Conservation (phyloP, 2,329 filamentous ascomycete species). For the Pseudogymnoascus destructans region DNA sequence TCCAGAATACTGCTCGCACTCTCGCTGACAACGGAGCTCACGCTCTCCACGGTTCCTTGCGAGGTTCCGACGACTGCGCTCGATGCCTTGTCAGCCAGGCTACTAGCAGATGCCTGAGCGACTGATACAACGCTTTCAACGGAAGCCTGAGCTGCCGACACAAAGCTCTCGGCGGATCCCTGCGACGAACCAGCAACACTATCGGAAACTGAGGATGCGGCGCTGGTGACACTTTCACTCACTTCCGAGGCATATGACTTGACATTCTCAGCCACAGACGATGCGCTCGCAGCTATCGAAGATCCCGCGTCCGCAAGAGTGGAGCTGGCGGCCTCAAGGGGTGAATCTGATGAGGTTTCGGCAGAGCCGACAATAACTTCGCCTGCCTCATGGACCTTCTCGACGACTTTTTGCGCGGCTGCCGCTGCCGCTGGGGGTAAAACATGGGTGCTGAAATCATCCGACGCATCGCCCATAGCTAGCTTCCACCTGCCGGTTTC, state of each 20-base stretch:
- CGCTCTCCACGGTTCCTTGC: slow-evolving; percentile 21
- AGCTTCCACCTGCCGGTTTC: slow-evolving; percentile 79
- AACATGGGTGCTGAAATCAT: slow-evolving; percentile 63
- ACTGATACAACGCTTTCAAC: slow-evolving; percentile 26
- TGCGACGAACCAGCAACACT: slow-evolving; percentile 15
- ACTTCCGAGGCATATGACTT: slow-evolving; percentile 16
- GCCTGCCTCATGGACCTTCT: slow-evolving; percentile 21
- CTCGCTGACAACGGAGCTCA: slow-evolving; percentile 11
- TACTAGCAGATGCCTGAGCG: slow-evolving; percentile 21
- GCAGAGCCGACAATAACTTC: slow-evolving; percentile 19
- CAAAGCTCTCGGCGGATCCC: slow-evolving; percentile 16
- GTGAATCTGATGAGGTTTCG: slow-evolving; percentile 24
- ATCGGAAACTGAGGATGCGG: slow-evolving; percentile 16
- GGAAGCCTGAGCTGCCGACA: slow-evolving; percentile 19
- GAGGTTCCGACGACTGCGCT: slow-evolving; percentile 20
- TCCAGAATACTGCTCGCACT: slow-evolving; percentile 20
- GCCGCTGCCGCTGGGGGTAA: slow-evolving; percentile 44
- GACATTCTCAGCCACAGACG: slow-evolving; percentile 16
- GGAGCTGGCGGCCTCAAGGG: slow-evolving; percentile 16
- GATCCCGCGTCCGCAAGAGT: slow-evolving; percentile 15
- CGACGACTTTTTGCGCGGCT: slow-evolving; percentile 25
- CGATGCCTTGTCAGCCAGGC: slow-evolving; percentile 21
- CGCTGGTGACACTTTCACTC: slow-evolving; percentile 18
- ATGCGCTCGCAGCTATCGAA: slow-evolving; percentile 17
- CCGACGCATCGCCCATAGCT: slow-evolving; percentile 54